phyloP scores from a whole-genome alignment of 2,329 filamentous ascomycete genomes.

The Nigrospora sphaerica region DNA sequence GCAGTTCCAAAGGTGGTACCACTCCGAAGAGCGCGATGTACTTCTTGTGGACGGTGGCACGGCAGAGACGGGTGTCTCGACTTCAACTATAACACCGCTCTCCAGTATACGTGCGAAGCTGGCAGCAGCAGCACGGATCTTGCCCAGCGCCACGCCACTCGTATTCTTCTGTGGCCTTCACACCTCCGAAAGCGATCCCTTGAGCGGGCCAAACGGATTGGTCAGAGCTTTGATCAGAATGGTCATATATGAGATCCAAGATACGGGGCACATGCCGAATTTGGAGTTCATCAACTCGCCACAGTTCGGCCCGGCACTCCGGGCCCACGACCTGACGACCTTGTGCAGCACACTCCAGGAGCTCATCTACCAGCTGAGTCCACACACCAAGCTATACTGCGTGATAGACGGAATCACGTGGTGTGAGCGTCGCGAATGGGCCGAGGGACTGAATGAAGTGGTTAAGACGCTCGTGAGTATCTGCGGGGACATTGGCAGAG shows the following conservation, averaged over 20 bases:
- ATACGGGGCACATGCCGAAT: neutral
- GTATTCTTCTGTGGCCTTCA: neutral
- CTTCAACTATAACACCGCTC: neutral
- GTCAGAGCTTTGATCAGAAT: neutral
- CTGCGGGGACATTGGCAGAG: neutral
- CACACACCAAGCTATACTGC: neutral
- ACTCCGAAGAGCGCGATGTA: neutral
- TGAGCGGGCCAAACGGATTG: neutral
- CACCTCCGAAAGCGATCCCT: neutral
- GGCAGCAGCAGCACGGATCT: neutral
- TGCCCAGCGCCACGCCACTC: neutral
- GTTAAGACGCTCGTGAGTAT: neutral
- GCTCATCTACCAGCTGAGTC: neutral
- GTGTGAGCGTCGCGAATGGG: neutral
- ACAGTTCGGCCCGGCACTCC: neutral
- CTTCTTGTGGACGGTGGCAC: neutral
- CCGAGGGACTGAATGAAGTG: neutral
- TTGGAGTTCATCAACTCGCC: neutral
- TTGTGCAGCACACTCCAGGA: neutral
- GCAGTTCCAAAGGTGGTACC: neutral
- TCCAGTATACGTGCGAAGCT: neutral
- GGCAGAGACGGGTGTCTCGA: neutral
- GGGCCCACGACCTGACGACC: neutral
- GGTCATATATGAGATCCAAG: neutral
- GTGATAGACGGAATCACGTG: neutral